A percentile compares a stretch with the other conserved stretches of the same genome.
phyloP scores from a whole-genome alignment of 2,329 filamentous ascomycete genomes.

The Sporothrix luriei region DNA sequence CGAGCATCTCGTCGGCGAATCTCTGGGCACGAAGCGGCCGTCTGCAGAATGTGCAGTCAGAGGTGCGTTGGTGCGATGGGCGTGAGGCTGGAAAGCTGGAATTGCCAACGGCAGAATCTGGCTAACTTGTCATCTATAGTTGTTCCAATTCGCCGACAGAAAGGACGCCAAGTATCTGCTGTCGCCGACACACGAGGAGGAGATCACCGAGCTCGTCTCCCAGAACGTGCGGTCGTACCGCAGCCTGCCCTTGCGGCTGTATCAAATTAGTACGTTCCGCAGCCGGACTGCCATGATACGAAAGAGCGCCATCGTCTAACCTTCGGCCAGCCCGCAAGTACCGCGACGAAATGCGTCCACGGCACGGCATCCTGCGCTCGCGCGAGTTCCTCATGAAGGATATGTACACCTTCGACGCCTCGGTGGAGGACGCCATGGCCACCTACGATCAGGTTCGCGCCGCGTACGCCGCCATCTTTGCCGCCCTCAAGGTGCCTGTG shows the following conservation, averaged over 20 bases:
- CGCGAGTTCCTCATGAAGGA: constrained; percentile 98
- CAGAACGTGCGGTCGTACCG: constrained; percentile 78
- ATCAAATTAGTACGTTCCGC: constrained; percentile 73
- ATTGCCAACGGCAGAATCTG: constrained; percentile 31
- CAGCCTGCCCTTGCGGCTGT: constrained; percentile 80
- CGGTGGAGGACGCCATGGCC: constrained; percentile 65
- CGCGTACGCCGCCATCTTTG: constrained; percentile 76
- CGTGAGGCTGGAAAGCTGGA: constrained; percentile 10
- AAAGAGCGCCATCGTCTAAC: neutral
- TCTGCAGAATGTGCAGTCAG: constrained; percentile 69
- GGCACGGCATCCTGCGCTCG: constrained; percentile 82
- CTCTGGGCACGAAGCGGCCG: constrained; percentile 85
- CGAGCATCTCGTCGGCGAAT: constrained; percentile 80
- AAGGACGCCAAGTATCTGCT: constrained; percentile 75
- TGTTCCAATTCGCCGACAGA: constrained; percentile 80
- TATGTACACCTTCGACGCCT: constrained; percentile 89
- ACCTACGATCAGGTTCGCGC: constrained; percentile 76
- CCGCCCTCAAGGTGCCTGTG: constrained; percentile 80
- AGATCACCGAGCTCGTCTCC: constrained; percentile 82
- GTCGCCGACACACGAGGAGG: constrained; percentile 93
- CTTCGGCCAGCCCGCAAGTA: constrained; percentile 76
- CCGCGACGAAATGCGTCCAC: constrained; percentile 84
- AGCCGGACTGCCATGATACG: neutral
- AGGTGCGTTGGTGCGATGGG: constrained; percentile 54
- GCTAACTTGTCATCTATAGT: constrained; percentile 52